Conservation (phyloP, 371 early-diverging fungal species). For the Actinomortierella ambigua region DNA sequence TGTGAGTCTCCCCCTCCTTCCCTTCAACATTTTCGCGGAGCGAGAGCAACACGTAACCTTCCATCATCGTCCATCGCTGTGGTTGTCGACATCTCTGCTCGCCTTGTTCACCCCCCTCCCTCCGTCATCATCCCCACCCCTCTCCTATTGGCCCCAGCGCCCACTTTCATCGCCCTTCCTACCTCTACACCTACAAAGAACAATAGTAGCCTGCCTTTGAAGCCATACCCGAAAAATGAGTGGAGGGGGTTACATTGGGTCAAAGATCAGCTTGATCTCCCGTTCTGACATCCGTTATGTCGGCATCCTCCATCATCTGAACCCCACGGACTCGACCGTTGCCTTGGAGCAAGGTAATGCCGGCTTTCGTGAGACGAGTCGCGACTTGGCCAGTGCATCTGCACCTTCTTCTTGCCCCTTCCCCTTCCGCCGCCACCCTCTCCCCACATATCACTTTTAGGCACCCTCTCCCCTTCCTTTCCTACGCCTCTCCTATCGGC, state of each 20-base stretch:
- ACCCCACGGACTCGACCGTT: conserved; percentile 88
- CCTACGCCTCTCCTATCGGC: no score
- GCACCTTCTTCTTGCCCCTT: background rate
- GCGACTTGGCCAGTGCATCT: background rate
- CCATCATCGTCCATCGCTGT: background rate
- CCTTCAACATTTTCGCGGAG: no score
- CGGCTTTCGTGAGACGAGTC: background rate
- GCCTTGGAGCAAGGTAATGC: conserved; percentile 84
- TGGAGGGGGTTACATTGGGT: conserved; percentile 72
- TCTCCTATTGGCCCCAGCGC: background rate
- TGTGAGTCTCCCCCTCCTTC: no score
- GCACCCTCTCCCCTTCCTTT: background rate
- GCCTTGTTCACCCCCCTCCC: no score
- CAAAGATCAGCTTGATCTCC: conserved; percentile 84
- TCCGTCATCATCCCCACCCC: background rate
- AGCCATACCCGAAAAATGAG: conserved; percentile 51
- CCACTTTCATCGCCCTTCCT: background rate
- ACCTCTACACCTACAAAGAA: background rate
- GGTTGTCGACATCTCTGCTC: background rate
- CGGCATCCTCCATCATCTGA: conserved; percentile 87
- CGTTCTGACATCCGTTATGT: conserved; percentile 92
- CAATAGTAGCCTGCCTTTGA: background rate
- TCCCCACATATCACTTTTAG: background rate
- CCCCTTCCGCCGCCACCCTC: background rate
- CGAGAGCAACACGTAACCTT: no score